Evolutionary conservation across 805 yeast species (phyloP).

Genomic region (Suhomyces kilbournensis): DNA sequence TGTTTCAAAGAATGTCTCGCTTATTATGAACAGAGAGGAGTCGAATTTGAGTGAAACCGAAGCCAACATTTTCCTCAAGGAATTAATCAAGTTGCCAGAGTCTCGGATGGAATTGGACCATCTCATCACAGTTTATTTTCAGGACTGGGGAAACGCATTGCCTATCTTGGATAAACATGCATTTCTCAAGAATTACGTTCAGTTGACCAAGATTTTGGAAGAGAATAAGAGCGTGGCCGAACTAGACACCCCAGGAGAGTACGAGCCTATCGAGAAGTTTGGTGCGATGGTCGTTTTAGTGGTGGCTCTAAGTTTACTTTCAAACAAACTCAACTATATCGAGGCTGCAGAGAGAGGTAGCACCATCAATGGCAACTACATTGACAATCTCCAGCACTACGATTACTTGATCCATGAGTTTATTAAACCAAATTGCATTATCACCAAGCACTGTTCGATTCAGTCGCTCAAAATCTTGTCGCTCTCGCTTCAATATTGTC

Average conservation of each 20-base stretch:
- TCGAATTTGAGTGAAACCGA: conserved; percentile 36
- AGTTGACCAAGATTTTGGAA: conserved; percentile 47
- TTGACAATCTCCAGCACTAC: conserved; percentile 42
- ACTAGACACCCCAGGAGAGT: conserved; percentile 5
- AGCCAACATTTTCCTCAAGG: conserved; percentile 42
- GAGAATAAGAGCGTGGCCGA: not conserved
- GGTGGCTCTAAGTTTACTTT: conserved; percentile 46
- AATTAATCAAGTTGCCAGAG: conserved; percentile 36
- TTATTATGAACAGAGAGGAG: conserved; percentile 28
- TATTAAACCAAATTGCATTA: conserved; percentile 54
- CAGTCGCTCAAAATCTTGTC: conserved; percentile 68
- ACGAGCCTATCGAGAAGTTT: conserved; percentile 48
- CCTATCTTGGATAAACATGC: conserved; percentile 69
- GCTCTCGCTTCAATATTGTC: conserved; percentile 66
- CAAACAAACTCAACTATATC: conserved; percentile 34
- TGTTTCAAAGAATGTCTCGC: conserved; percentile 10
- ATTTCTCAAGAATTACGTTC: conserved; percentile 60
- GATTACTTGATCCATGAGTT: conserved; percentile 62
- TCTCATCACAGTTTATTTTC: conserved; percentile 64
- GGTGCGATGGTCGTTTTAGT: conserved; percentile 53
- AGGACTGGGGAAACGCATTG: conserved; percentile 69
- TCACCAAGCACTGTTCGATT: conserved; percentile 57
- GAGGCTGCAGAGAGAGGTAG: conserved; percentile 8
- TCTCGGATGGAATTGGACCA: conserved; percentile 64
- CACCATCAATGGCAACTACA: conserved; percentile 18